Percentiles rank a stretch among this genome's conserved stretches.
These are phyloP conservation scores for Boechera retrofracta DNA, from an alignment of 345 rosid species.

Conservation along the genomic window DNA sequence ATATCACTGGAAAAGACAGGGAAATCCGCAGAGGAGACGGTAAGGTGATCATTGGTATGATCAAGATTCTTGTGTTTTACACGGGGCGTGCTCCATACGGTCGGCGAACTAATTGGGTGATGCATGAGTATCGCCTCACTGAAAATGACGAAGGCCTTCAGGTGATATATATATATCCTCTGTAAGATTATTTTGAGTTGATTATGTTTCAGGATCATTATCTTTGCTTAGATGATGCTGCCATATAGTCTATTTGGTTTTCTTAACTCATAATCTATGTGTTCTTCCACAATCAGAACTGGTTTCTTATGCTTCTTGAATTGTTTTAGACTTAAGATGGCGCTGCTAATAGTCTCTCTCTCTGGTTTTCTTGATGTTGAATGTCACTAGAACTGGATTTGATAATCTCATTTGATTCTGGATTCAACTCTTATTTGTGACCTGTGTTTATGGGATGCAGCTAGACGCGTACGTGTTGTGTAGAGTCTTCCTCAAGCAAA, in stretches of 20 bases:
- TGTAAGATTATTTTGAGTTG: neutral
- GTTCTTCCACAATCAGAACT: neutral
- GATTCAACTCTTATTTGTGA: neutral
- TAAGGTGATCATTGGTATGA: conserved; percentile 54
- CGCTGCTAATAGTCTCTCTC: neutral
- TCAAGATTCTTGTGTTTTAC: conserved; percentile 72
- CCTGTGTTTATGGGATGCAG: neutral
- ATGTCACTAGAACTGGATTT: neutral
- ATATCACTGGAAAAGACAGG: conserved; percentile 66
- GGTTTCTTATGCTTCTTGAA: neutral
- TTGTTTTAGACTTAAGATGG: neutral
- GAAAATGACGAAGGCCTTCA: conserved; percentile 52
- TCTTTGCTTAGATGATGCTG: neutral
- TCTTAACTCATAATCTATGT: neutral
- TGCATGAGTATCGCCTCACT: conserved; percentile 78
- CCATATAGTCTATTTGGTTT: neutral
- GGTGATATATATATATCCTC: conserved; percentile 36
- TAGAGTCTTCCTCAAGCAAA: conserved; percentile 3
- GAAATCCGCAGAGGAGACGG: conserved; percentile 45
- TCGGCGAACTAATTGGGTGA: conserved; percentile 74
- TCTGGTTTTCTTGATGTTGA: neutral
- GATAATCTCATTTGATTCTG: neutral
- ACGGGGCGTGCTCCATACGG: conserved; percentile 69
- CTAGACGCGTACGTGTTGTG: neutral
- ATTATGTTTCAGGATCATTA: neutral